Evolutionary conservation across 2,329 filamentous ascomycete genomes (phyloP).

Genomic region (Cordyceps farinosa): DNA sequence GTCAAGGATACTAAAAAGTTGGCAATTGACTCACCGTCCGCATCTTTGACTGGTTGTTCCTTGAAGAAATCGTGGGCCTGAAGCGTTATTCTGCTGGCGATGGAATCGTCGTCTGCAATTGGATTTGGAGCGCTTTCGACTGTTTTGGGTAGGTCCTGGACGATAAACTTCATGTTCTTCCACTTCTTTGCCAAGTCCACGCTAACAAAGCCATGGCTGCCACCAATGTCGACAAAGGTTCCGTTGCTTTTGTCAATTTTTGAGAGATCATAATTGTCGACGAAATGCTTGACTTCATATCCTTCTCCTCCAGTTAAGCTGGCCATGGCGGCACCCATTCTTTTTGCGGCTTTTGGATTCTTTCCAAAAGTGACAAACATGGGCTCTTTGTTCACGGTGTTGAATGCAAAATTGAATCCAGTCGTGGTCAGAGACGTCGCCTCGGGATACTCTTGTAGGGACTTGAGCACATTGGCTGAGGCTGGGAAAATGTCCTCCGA

Average conservation of each 20-base stretch:
- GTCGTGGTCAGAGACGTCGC: conserved; percentile 46
- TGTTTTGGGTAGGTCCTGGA: conserved; percentile 51
- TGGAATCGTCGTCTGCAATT: conserved; percentile 35
- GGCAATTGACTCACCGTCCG: conserved; percentile 41
- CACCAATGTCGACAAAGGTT: conserved; percentile 57
- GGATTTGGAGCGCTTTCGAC: conserved; percentile 45
- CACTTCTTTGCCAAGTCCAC: conserved; percentile 51
- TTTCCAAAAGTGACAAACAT: conserved; percentile 54
- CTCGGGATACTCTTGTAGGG: conserved; percentile 43
- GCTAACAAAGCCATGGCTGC: conserved; percentile 55
- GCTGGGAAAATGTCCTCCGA: conserved; percentile 52
- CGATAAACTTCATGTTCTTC: conserved; percentile 50
- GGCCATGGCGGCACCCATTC: conserved; percentile 54
- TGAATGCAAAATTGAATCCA: conserved; percentile 50
- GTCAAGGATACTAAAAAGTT: background rate
- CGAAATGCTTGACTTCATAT: conserved; percentile 51
- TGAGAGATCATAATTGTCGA: conserved; percentile 52
- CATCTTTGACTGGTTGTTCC: conserved; percentile 49
- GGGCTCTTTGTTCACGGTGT: conserved; percentile 47
- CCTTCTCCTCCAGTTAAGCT: conserved; percentile 54
- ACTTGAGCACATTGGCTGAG: conserved; percentile 42
- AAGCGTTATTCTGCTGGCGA: conserved; percentile 40
- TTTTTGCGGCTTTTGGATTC: conserved; percentile 43
- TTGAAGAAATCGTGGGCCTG: conserved; percentile 56
- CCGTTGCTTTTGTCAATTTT: conserved; percentile 42